Evolutionary conservation across 2,329 filamentous ascomycete species (phyloP).

Genomic region (Sporothrix humicola): DNA sequence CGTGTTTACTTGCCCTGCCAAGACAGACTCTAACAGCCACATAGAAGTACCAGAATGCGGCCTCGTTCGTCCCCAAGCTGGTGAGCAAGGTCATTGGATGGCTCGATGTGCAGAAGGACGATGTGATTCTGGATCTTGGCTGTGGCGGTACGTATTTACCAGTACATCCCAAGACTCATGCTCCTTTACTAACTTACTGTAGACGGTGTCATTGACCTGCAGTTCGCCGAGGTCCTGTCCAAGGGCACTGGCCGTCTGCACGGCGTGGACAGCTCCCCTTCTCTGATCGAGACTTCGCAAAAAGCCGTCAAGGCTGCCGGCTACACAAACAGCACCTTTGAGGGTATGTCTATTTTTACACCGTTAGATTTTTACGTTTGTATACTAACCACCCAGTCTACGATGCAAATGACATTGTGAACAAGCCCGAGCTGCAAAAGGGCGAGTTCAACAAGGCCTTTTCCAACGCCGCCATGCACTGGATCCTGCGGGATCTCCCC

Average conservation of each 20-base stretch:
- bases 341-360: conserved; percentile 46
- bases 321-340: conserved; percentile 50
- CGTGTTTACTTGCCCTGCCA: background rate
- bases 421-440: conserved; percentile 46
- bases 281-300: conserved; percentile 59
- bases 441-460: conserved; percentile 61
- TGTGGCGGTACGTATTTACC: conserved; percentile 59
- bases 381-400: conserved; percentile 46
- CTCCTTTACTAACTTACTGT: background rate
- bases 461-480: conserved; percentile 71
- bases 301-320: conserved; percentile 51
- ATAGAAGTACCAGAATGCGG: conserved; percentile 65
- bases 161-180: background rate
- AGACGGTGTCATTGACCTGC: conserved; percentile 65
- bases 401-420: conserved; percentile 52
- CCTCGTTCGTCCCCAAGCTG: conserved; percentile 68
- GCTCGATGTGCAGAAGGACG: conserved; percentile 63
- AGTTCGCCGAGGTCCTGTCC: conserved; percentile 56
- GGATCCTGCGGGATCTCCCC: conserved; percentile 60
- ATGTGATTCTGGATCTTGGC: conserved; percentile 66
- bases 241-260: conserved; percentile 57
- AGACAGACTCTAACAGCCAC: background rate
- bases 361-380: background rate
- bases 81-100: conserved; percentile 63
- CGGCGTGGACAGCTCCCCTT: conserved; percentile 63